Conservation (phyloP, 163 green algal genomes). For the Scenedesmus sp. region DNA sequence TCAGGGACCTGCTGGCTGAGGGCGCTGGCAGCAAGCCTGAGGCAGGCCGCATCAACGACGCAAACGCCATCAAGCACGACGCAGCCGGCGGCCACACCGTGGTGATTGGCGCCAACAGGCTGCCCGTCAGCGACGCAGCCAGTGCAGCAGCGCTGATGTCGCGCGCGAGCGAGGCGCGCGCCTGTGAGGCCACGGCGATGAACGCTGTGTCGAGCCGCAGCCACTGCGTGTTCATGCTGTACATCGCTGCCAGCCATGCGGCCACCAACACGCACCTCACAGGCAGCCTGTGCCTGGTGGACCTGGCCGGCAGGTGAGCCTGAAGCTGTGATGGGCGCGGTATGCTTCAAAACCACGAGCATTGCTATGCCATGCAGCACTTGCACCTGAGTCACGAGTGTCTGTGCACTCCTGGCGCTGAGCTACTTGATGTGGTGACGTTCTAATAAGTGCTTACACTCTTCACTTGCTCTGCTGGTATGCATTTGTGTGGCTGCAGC, state of each 20-base stretch:
- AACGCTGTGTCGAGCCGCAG: slow-evolving; percentile 80
- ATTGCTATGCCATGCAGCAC: no score
- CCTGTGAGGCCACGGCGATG: slow-evolving; percentile 83
- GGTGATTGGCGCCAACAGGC: slow-evolving; percentile 71
- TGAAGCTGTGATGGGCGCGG: no score
- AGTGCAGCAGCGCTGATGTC: slow-evolving; percentile 74
- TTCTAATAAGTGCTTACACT: not conserved
- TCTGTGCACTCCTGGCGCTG: no score
- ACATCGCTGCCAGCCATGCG: slow-evolving; percentile 85
- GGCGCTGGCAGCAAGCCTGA: slow-evolving; percentile 61
- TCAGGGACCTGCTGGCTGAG: slow-evolving; percentile 63
- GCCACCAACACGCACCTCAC: slow-evolving; percentile 73
- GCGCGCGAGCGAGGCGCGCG: slow-evolving; percentile 73
- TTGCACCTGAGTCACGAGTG: no score
- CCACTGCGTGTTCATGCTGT: slow-evolving; percentile 94
- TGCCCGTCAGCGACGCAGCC: slow-evolving; percentile 70
- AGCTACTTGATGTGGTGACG: not conserved
- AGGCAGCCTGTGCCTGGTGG: slow-evolving; percentile 78
- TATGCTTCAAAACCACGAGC: not conserved
- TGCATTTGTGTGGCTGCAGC: slow-evolving; percentile 49
- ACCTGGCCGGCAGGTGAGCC: slow-evolving; percentile 69
- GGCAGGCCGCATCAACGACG: slow-evolving; percentile 69
- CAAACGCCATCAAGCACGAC: slow-evolving; percentile 77
- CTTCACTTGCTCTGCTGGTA: not conserved
- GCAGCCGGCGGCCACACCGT: slow-evolving; percentile 79